phyloP scores from a whole-genome alignment of 2,329 filamentous ascomycete species.

The Ceratocystis destructans region DNA sequence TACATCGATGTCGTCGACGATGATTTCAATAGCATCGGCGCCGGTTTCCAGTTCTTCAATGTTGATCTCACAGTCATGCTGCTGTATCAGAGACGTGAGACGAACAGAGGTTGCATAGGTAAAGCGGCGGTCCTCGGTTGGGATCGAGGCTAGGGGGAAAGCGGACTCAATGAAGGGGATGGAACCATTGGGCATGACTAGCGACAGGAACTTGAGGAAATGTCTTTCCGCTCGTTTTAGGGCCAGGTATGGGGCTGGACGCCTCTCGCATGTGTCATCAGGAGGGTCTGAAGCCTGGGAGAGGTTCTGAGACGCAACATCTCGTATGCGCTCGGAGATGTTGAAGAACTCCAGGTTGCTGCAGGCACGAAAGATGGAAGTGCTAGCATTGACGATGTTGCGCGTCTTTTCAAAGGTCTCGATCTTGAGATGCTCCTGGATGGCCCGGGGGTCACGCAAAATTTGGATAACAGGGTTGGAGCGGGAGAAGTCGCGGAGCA shows the following conservation, averaged over 20 bases:
- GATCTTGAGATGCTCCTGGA: conserved; percentile 48
- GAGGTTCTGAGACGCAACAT: conserved; percentile 19
- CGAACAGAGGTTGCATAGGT: conserved; percentile 54
- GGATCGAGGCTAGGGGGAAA: conserved; percentile 50
- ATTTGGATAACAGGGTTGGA: conserved; percentile 60
- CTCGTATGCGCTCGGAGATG: conserved; percentile 41
- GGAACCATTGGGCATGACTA: conserved; percentile 41
- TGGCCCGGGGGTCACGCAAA: conserved; percentile 48
- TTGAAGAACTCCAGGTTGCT: conserved; percentile 70
- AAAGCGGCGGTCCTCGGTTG: conserved; percentile 45
- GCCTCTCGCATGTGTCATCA: conserved; percentile 25
- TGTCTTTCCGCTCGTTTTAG: conserved; percentile 55
- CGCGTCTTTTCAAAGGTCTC: conserved; percentile 41
- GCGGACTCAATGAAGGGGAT: conserved; percentile 49
- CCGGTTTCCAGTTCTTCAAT: conserved; percentile 53
- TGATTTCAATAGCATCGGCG: conserved; percentile 52
- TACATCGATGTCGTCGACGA: conserved; percentile 27
- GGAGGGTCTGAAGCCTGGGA: conserved; percentile 14
- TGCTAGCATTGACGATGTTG: conserved; percentile 44
- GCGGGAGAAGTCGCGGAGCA: conserved; percentile 47
- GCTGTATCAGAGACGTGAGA: conserved; percentile 40
- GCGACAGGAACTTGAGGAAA: conserved; percentile 53
- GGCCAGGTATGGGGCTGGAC: conserved; percentile 47
- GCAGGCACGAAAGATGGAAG: conserved; percentile 47
- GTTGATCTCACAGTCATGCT: conserved; percentile 33